Conservation (phyloP, 768 basidiomycete species). For the Lactifluus volemus region DNA sequence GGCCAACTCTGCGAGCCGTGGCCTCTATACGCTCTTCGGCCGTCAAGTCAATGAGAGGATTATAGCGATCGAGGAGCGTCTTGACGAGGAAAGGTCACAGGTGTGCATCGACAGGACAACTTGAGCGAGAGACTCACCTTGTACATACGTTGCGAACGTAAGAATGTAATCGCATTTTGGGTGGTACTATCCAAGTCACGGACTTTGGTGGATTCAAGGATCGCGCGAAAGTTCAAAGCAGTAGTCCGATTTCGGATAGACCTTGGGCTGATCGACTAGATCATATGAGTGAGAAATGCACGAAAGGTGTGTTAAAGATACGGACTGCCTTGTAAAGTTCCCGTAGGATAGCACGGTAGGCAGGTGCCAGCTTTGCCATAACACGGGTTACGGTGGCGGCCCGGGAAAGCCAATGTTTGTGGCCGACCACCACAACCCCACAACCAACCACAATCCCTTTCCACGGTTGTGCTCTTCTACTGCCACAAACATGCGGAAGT, state of each 20-base stretch:
- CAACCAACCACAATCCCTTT: background rate
- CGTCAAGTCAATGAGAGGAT: constrained; percentile 74
- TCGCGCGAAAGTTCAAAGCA: constrained; percentile 41
- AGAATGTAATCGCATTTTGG: constrained; percentile 55
- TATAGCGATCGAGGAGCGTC: constrained; percentile 80
- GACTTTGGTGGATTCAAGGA: constrained; percentile 33
- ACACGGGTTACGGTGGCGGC: background rate
- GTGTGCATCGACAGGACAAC: background rate
- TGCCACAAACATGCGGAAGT: background rate
- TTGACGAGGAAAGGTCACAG: constrained; percentile 26
- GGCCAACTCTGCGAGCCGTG: constrained; percentile 79
- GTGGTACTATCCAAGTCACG: constrained; percentile 37
- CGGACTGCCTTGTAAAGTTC: constrained; percentile 48
- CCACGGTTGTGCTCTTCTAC: background rate
- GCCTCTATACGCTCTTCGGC: constrained; percentile 73
- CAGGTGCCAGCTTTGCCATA: constrained; percentile 20
- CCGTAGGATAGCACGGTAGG: constrained; percentile 45
- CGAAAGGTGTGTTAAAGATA: constrained; percentile 18
- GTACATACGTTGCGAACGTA: constrained; percentile 66
- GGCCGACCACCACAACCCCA: background rate
- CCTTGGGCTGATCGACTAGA: constrained; percentile 33
- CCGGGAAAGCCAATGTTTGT: no score
- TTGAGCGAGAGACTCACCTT: constrained; percentile 44
- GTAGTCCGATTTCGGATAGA: constrained; percentile 35
- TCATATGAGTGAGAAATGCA: background rate